These are phyloP conservation scores for Thermothielavioides terrestris DNA, from an alignment of 495 filamentous ascomycete species.

Conservation along the genomic window DNA sequence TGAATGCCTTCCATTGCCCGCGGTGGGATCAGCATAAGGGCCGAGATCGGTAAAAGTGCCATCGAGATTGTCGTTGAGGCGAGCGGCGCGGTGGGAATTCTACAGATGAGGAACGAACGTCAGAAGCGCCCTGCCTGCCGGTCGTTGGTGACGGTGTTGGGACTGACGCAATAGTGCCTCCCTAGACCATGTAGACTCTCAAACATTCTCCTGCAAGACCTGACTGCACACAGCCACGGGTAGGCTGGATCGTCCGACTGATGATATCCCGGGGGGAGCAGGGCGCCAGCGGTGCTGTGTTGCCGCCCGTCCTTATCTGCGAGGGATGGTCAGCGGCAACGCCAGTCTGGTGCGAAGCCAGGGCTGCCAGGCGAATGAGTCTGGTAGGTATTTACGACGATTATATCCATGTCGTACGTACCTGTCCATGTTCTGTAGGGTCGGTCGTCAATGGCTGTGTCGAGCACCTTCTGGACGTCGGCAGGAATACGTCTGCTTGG, in stretches of 20 bases:
- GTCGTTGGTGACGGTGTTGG: background rate
- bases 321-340: background rate
- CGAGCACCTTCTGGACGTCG: background rate
- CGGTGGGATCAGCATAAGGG: slow-evolving; percentile 1
- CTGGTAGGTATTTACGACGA: background rate
- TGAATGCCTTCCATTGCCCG: background rate
- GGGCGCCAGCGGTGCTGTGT: slow-evolving; percentile 12
- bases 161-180: slow-evolving; percentile 20
- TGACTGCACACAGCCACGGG: slow-evolving; percentile 26
- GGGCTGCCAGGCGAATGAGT: too few species aligned
- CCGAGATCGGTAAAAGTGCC: slow-evolving; percentile 22
- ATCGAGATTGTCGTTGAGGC: slow-evolving; percentile 21
- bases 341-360: too few species aligned
- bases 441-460: slow-evolving; percentile 2
- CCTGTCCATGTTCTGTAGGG: slow-evolving; percentile 7
- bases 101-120: too few species aligned
- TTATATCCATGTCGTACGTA: too few species aligned
- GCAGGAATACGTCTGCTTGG: background rate
- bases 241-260: slow-evolving; percentile 10
- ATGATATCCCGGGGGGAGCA: slow-evolving; percentile 20
- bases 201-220: slow-evolving; percentile 20
- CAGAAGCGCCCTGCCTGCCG: too few species aligned
- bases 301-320: background rate
- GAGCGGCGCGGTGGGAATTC: slow-evolving; percentile 12
- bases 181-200: slow-evolving; percentile 14